A percentile compares a stretch with the other conserved stretches of the same genome.
Conservation (phyloP, 495 filamentous ascomycete species). For the Trichocladium uniseriatum region DNA sequence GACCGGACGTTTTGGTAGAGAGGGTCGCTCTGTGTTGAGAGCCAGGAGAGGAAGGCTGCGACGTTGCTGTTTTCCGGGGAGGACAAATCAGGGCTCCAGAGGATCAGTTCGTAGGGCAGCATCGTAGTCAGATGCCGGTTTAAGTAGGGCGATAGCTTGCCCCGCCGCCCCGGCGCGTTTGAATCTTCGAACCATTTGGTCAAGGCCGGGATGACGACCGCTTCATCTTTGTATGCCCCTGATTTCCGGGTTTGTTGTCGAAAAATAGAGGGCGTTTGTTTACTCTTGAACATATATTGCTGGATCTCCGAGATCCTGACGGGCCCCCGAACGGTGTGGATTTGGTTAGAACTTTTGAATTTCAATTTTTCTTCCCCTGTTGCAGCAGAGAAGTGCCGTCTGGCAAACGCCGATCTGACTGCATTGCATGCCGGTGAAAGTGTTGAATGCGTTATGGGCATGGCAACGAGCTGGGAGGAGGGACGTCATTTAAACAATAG, state of each 20-base stretch:
- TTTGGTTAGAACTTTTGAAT: too few relatives aligned
- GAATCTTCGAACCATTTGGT: constrained; percentile 1
- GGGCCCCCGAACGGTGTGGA: too few relatives aligned
- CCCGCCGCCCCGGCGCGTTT: too few relatives aligned
- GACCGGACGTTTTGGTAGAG: not conserved
- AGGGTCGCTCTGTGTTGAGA: not conserved
- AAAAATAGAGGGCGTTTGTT: not conserved
- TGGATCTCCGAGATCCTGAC: too few relatives aligned
- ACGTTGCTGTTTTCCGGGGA: not conserved
- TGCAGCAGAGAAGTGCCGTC: not conserved
- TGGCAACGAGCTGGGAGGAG: too few relatives aligned
- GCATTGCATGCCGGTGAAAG: not conserved
- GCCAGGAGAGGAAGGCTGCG: not conserved
- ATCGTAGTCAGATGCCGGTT: not conserved
- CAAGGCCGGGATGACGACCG: constrained; percentile 3
- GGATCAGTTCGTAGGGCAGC: constrained; percentile 2
- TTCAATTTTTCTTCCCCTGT: not conserved
- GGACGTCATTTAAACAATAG: too few relatives aligned
- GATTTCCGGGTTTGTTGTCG: not conserved
- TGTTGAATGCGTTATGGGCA: not conserved
- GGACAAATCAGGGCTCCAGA: not conserved
- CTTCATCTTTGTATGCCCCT: too few relatives aligned
- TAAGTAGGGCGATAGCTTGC: not conserved
- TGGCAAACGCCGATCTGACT: not conserved
- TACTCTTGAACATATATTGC: too few relatives aligned